Evolutionary conservation across 2,329 filamentous ascomycete species (phyloP), one percentile per base, ranked within the genome.

Genomic region (Helicocarpus griseus): DNA sequence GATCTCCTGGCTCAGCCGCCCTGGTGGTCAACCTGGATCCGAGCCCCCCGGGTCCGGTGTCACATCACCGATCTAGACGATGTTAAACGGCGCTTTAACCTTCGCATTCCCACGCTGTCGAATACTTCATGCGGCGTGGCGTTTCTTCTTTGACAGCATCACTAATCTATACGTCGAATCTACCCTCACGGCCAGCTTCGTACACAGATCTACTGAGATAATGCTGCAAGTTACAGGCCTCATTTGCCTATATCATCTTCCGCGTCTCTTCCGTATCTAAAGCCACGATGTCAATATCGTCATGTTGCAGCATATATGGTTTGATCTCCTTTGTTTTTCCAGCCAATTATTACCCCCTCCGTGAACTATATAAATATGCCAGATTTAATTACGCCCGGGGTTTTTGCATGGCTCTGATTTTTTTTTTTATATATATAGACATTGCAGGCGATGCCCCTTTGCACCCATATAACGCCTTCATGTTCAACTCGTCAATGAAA

Each of bases 1-100:
- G 71, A 71, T 73, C 50, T 60, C 69, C 9, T 74, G 72, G 72
- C 70, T 74, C 56, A 72, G 70, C 50, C 67, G 69, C 26, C 60
- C 65, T 2, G 44, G 44, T 31, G 47, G 41, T 53, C 62, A 48
- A 26, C 22, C 21, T 31, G 19, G 45, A 44, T 13, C 48, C 17
- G 38, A 28, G 4, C 21, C 39, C 17, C 36, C 17, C 17, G n/a
- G n/a, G n/a, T 19, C 44, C 19, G 29, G 29, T 47, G 44, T 47
- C 21, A 35, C 44, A 5, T 46, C 44, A 29, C 28, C 44, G 11
- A 47, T 19, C 9, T 47, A 22, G 29, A 33, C 29, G 11, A 19
- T 5, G 22, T 35, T 36, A 7, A 47, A 47, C 24, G 22, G 7
- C 29, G 7, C 3, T 39, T 19, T n/a, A 39, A n/a, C 36, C 17